Evolutionary conservation across 2,329 filamentous ascomycete genomes (phyloP).

Genomic region (Ceratocystis papillata): DNA sequence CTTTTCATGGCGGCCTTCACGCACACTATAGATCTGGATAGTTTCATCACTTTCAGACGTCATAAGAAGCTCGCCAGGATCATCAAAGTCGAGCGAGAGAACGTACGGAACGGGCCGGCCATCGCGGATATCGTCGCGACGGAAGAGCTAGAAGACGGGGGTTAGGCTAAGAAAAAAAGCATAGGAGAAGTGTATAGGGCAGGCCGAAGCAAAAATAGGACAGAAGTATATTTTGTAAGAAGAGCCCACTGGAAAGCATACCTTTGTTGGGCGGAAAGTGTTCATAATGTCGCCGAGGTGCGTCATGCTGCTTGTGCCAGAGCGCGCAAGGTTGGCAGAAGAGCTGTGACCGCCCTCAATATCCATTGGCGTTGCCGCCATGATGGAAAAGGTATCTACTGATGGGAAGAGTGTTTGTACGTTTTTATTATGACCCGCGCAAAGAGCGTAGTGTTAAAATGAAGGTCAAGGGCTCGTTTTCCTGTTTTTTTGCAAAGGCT

Average conservation of each 20-base stretch:
- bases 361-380: slow-evolving; percentile 49
- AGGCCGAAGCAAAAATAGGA: not conserved
- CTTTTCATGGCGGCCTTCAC: slow-evolving; percentile 81
- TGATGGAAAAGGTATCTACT: slow-evolving; percentile 26
- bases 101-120: slow-evolving; percentile 50
- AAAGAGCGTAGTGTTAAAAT: not conserved
- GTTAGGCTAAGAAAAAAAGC: not conserved
- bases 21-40: slow-evolving; percentile 89
- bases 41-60: slow-evolving; percentile 88
- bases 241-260: slow-evolving; percentile 31
- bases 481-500: not conserved
- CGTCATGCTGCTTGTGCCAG: slow-evolving; percentile 41
- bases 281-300: slow-evolving; percentile 69
- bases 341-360: slow-evolving; percentile 39
- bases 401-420: not conserved
- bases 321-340: slow-evolving; percentile 43
- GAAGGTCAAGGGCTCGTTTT: not conserved
- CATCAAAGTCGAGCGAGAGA: slow-evolving; percentile 91
- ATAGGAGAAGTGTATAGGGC: not conserved
- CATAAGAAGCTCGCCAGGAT: slow-evolving; percentile 84
- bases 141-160: slow-evolving; percentile 42
- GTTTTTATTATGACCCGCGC: not conserved
- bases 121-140: slow-evolving; percentile 46
- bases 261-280: slow-evolving; percentile 69
- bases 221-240: no score